Evolutionary conservation across 2,329 filamentous ascomycete genomes (phyloP).

Genomic region (Aureobasidium sp.): DNA sequence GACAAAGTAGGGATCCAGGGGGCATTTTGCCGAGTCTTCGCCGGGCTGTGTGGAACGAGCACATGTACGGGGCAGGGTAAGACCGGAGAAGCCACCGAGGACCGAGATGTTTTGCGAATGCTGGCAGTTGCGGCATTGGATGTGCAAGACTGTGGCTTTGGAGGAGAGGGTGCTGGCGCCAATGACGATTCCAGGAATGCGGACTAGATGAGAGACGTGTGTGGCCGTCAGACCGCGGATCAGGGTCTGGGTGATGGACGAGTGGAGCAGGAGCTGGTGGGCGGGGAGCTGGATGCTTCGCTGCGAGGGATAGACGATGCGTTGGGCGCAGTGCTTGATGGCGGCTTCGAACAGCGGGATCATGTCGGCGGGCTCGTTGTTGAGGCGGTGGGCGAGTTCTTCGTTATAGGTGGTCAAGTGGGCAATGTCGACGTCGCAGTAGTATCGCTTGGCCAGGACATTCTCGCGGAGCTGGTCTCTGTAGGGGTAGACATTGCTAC

Average conservation of each 20-base stretch:
- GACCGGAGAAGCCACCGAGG: slow-evolving; percentile 76
- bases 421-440: slow-evolving; percentile 90
- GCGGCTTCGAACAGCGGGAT: slow-evolving; percentile 94
- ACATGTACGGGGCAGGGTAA: slow-evolving; percentile 76
- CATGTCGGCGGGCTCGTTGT: slow-evolving; percentile 82
- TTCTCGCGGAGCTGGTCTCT: slow-evolving; percentile 96
- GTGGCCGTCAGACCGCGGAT: slow-evolving; percentile 91
- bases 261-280: slow-evolving; percentile 92
- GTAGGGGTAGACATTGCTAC: slow-evolving; percentile 61
- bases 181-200: slow-evolving; percentile 95
- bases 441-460: slow-evolving; percentile 87
- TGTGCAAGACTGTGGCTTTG: slow-evolving; percentile 78
- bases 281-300: slow-evolving; percentile 64
- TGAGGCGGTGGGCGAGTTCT: slow-evolving; percentile 81
- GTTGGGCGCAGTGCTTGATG: slow-evolving; percentile 81
- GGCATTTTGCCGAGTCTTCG: slow-evolving; percentile 67
- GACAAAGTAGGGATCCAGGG: slow-evolving; percentile 91
- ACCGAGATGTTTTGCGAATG: slow-evolving; percentile 63
- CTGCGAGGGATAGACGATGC: slow-evolving; percentile 79
- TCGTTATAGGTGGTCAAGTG: slow-evolving; percentile 96
- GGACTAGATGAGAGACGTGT: slow-evolving; percentile 87
- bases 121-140: slow-evolving; percentile 82
- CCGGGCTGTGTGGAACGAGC: slow-evolving; percentile 47
- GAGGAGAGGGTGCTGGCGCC: slow-evolving; percentile 94
- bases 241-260: slow-evolving; percentile 78